Evolutionary conservation across 495 filamentous ascomycete genomes (phyloP).

Genomic region (Diplogelasinospora grovesii): DNA sequence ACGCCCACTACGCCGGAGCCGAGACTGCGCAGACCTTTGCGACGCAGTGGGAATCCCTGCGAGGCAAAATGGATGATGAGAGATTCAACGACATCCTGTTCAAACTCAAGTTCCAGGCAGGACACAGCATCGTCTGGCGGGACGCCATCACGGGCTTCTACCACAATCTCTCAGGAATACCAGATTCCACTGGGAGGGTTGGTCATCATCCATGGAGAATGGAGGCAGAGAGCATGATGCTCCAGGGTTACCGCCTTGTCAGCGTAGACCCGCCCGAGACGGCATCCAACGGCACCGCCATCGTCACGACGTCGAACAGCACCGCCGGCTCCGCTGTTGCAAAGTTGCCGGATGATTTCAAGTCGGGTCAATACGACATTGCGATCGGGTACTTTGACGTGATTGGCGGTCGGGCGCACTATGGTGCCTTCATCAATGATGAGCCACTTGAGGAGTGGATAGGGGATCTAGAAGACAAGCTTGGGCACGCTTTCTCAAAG

Average conservation of each 20-base stretch:
- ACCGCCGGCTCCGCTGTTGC: slow-evolving; percentile 48
- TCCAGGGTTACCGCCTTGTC: slow-evolving; percentile 47
- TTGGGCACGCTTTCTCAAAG: slow-evolving; percentile 50
- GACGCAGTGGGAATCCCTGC: slow-evolving; percentile 45
- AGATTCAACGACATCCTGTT: slow-evolving; percentile 53
- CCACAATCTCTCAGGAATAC: slow-evolving; percentile 50
- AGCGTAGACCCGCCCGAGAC: slow-evolving; percentile 49
- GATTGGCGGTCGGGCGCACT: slow-evolving; percentile 46
- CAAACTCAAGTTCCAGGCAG: slow-evolving; percentile 57
- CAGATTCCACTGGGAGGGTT: slow-evolving; percentile 49
- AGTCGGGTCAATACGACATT: slow-evolving; percentile 52
- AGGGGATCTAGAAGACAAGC: slow-evolving; percentile 48
- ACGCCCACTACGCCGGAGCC: slow-evolving; percentile 59
- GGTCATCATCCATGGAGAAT: slow-evolving; percentile 54
- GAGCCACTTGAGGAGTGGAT: slow-evolving; percentile 48
- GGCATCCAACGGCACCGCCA: slow-evolving; percentile 33
- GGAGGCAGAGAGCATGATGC: slow-evolving; percentile 56
- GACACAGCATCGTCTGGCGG: slow-evolving; percentile 64
- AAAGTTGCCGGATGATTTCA: slow-evolving; percentile 34
- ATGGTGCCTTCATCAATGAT: slow-evolving; percentile 47
- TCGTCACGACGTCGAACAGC: slow-evolving; percentile 19
- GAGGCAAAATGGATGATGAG: slow-evolving; percentile 52
- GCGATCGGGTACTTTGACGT: slow-evolving; percentile 63
- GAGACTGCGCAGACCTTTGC: slow-evolving; percentile 53
- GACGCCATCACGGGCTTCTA: slow-evolving; percentile 60